Base-by-base conservation (phyloP, 331 rosid species). In the Arachis monticola region DNA sequence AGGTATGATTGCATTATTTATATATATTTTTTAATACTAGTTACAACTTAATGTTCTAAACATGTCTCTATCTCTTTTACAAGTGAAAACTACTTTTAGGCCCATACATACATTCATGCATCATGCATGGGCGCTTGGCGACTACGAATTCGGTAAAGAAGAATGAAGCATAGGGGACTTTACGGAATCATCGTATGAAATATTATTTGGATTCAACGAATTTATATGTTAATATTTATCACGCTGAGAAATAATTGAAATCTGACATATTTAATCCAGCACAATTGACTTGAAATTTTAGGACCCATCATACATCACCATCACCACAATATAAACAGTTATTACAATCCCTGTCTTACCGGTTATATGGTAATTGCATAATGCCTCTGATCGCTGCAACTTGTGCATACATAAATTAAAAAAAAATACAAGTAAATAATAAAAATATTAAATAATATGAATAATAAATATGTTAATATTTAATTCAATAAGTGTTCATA, bases 321-420 rank as follows among this genome's bases (percentile, higher is more conserved):
- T 35, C 41, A 38, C 5, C n/a, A 41, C 27, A 55, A n/a, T 27
- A 55, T 6, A 6, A 55, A 65, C 63, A 70, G 72, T 42, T 78
- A 10, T 8, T 0, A 27, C 10, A 10, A 60, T 66, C 72, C 5
- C 62, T 56, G 51, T 47, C 77, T 72, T 47, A 60, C 69, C 68
- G 57, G 17, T 38, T 38, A 6, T 30, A 50, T 72, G 45, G 67
- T 47, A 47, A 72, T 53, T 44, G 48, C 32, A 0, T 14, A 38
- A 3, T 30, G 52, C 22, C 10, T 32, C 47, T 2, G 13, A 1
- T 68, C 22, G 22, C 7, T 35, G 55, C 53, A 45, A 69, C 6
- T 41, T 13, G 9, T 13, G 10, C 65, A 42, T 11, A 70, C 65
- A 52, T 41, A 70, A 55, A 41, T 3, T 1, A 27, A 27, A 27